Conservation (phyloP, 345 rosid species). For the Laguncularia racemosa region DNA sequence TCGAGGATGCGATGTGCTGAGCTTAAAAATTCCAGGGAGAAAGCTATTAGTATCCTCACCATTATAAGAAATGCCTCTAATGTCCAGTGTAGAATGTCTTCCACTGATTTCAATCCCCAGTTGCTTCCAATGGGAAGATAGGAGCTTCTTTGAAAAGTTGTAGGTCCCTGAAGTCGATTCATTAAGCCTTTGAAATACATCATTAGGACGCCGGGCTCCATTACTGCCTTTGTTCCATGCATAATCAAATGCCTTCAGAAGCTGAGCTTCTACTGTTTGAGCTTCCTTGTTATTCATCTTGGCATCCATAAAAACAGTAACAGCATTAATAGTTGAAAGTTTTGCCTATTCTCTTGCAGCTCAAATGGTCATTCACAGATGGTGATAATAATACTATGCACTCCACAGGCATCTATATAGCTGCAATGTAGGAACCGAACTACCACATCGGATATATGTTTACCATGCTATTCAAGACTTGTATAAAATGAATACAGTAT, state of each 20-base stretch:
- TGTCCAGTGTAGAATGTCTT: slow-evolving; percentile 23
- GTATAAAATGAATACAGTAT: too few relatives aligned
- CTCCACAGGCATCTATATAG: too few relatives aligned
- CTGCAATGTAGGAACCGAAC: too few relatives aligned
- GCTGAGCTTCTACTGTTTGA: slow-evolving; percentile 43
- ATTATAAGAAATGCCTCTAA: slow-evolving; percentile 7
- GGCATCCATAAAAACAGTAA: slow-evolving; percentile 6
- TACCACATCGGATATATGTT: too few relatives aligned
- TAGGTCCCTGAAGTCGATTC: slow-evolving; percentile 23
- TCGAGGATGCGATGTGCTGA: slow-evolving; percentile 46
- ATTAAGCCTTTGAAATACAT: slow-evolving; percentile 44
- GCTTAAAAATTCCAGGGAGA: slow-evolving; percentile 33
- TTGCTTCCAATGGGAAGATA: slow-evolving; percentile 29
- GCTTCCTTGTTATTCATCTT: slow-evolving; percentile 64
- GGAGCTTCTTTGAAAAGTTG: slow-evolving; percentile 25
- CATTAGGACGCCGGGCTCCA: slow-evolving; percentile 53
- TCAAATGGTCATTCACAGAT: too few relatives aligned
- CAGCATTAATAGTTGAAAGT: not conserved
- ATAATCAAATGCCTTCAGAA: slow-evolving; percentile 64
- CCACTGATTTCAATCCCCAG: slow-evolving; percentile 59
- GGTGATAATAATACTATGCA: too few relatives aligned
- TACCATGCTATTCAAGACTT: too few relatives aligned
- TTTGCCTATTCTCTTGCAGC: not conserved
- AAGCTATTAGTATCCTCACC: slow-evolving; percentile 28
- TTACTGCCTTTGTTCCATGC: slow-evolving; percentile 92